Base-by-base conservation (phyloP, 768 basidiomycete species). In the Lepiota brunneoincarnata region DNA sequence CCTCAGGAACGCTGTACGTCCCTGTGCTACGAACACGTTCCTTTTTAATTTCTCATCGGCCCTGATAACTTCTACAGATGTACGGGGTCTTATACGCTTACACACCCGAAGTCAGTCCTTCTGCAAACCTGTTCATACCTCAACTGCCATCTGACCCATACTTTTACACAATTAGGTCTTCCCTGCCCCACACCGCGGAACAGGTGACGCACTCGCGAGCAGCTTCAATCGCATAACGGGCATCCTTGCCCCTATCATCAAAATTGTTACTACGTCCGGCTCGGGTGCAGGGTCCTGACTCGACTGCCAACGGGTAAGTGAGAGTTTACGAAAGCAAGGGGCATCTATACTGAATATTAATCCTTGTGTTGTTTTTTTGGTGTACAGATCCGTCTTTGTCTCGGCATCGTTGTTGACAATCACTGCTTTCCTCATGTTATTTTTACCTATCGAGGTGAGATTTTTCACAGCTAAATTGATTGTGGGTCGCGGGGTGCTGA, bases 1-100 rank as follows among this genome's bases (percentile, higher is more conserved):
- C 23, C 24, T n/a, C 14, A 54, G 53, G 15, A 54, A 54, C 5
- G 45, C 53, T 31, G 45, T 54, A 54, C 14, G 53, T 48, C 1
- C 38, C 24, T n/a, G 6, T 23, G 21, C 12, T 36, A 11, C 17
- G 10, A 37, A 4, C 9, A 34, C 7, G n/a, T 12, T 12, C 21
- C 31, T 31, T 42, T 34, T 18, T 42, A n/a, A 40, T 37, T 9
- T 3, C 10, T 23, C 26, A 46, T 9, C 11, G 7, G 4, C 11
- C 21, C 6, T 55, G 34, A 52, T 54, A 31, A 23, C 38, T 45
- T 28, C 41, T 9, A 26, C 34, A 69, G 74, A 76, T 78, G 76
- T 80, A 80, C 55, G 80, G 78, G 9, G 72, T 80, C 9, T 67
- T 81, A 12, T 83, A 76, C 49, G 80, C 80, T 1, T 82, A 81